Conservation (phyloP, 768 basidiomycete species). For the Lentinula lateritia region DNA sequence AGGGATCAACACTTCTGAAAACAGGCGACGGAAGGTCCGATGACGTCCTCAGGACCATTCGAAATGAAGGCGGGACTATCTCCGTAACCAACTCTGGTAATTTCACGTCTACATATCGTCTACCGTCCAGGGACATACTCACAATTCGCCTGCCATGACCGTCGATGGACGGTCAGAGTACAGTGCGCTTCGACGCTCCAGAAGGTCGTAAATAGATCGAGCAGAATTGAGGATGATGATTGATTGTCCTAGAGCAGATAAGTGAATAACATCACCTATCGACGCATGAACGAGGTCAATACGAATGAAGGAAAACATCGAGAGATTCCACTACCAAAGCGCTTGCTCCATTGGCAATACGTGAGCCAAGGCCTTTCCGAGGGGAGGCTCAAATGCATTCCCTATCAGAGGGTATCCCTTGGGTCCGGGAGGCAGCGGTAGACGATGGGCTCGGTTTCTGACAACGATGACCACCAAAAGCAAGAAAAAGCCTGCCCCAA, state of each 20-base stretch:
- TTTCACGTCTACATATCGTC: neutral
- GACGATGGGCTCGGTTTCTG: neutral
- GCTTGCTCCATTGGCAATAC: constrained; percentile 29
- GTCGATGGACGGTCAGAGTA: constrained; percentile 24
- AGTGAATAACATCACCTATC: constrained; percentile 15
- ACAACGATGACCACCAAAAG: neutral
- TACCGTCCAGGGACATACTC: neutral
- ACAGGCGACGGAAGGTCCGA: neutral
- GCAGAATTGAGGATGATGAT: constrained; percentile 26
- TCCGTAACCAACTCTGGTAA: neutral
- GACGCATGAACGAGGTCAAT: neutral
- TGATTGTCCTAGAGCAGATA: constrained; percentile 16
- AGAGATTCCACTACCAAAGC: constrained; percentile 25
- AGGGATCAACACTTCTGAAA: neutral
- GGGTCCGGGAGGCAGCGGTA: constrained; percentile 29
- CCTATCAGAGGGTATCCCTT: constrained; percentile 28
- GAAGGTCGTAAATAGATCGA: constrained; percentile 25
- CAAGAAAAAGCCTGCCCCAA: neutral
- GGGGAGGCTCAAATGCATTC: constrained; percentile 30
- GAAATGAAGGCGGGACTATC: neutral
- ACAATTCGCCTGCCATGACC: constrained; percentile 6
- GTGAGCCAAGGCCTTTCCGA: constrained; percentile 23
- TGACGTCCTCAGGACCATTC: neutral
- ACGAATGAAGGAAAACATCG: constrained; percentile 16
- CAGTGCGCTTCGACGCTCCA: constrained; percentile 25